Evolutionary conservation across 306 rosid species (phyloP), one percentile per base, ranked within the genome.

Genomic region (Comarum palustre): DNA sequence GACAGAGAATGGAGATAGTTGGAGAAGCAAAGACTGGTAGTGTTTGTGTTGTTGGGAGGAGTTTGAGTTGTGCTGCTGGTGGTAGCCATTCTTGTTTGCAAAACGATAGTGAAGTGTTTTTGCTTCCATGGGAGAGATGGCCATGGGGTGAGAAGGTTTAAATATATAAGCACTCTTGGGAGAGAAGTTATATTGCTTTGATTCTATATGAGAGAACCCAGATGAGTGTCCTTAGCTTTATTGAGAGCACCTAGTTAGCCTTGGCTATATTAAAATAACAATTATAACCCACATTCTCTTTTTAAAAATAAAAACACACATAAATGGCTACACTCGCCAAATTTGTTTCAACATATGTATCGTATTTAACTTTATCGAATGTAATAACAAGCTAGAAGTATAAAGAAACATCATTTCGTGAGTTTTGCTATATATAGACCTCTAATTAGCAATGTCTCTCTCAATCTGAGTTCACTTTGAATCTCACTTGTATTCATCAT

Each of bases 1-100:
- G 84, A 77, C 20, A 93, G 88, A 38, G 94, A 86, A 62, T 82
- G 81, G 78, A 93, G 78, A 78, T 86, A 93, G 19, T 58, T 84
- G 34, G 89, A 80, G 68, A 87, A 75, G 79, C 60, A 87, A 76
- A 73, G 59, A 75, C 72, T 76, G 60, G 34, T 4, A 34, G 38
- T 66, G 67, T 50, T 70, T 76, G 62, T 77, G 75, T 11, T 75
- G 72, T 48, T 86, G 73, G 75, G 47, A 69, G 79, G 66, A 69
- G 50, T 75, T 57, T 61, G 68, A 16, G 39, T 68, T 59, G 72
- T 46, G 61, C 20, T 38, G 31, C 27, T 34, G 39, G 29, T 24
- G 42, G 27, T 66, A 22, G 86, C 82, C 87, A 86, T 86, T 4
- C 2, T 41, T 39, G 75, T 46, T 77, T 71, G 73, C 68, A 50